phyloP scores from a whole-genome alignment of 768 basidiomycete species.

The Rhizopogon salebrosus region DNA sequence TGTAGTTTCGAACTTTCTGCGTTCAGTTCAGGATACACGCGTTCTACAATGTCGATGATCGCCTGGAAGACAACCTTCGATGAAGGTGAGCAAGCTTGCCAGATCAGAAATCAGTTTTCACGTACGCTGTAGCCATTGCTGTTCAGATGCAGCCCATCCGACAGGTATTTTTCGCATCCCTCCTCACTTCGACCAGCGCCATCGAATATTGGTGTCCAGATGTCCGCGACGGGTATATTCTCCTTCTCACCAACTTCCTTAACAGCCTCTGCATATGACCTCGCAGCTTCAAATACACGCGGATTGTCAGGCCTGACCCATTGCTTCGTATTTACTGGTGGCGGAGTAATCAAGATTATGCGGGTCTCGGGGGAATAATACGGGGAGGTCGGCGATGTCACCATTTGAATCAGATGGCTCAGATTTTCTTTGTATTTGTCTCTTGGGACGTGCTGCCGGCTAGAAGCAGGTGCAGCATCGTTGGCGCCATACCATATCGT shows the following conservation, averaged over 20 bases:
- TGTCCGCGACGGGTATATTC: constrained; percentile 61
- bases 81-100: neutral
- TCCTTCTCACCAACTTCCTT: constrained; percentile 50
- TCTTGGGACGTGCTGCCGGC: constrained; percentile 75
- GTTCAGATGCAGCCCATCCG: constrained; percentile 81
- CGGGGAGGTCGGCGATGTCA: constrained; percentile 56
- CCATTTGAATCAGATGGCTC: constrained; percentile 50
- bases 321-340: constrained; percentile 68
- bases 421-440: constrained; percentile 64
- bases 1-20: constrained; percentile 47
- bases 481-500: constrained; percentile 91
- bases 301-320: constrained; percentile 29
- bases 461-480: constrained; percentile 65
- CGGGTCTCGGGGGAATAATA: constrained; percentile 67
- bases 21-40: constrained; percentile 63
- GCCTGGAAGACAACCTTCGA: constrained; percentile 60
- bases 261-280: constrained; percentile 66
- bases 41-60: constrained; percentile 52
- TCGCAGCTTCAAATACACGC: constrained; percentile 59
- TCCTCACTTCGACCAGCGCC: constrained; percentile 56
- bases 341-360: constrained; percentile 78
- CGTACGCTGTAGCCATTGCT: constrained; percentile 65
- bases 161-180: constrained; percentile 45
- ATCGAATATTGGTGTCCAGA: constrained; percentile 69
- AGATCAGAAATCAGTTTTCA: neutral